phyloP scores from a whole-genome alignment of 257 asterid species.

The Solanum clarkiae region DNA sequence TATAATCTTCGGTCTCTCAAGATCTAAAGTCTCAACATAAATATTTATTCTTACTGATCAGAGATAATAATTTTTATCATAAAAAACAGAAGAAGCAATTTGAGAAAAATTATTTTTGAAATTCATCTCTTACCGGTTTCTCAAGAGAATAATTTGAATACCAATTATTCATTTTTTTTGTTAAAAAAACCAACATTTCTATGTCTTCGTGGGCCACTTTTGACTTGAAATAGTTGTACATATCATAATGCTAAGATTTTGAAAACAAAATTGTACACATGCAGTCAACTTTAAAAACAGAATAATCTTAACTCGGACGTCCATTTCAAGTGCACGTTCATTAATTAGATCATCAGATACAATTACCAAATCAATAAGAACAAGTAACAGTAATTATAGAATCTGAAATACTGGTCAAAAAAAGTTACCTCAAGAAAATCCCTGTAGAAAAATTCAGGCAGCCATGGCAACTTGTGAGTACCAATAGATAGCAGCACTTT shows the following conservation, averaged over 20 bases:
- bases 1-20: too few species aligned
- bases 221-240: neutral
- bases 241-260: neutral
- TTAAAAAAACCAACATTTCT: too few species aligned
- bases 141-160: too few species aligned
- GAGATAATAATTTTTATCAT: too few species aligned
- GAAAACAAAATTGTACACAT: neutral
- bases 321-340: neutral
- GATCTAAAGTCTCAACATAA: too few species aligned
- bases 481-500: neutral
- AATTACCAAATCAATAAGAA: neutral
- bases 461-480: constrained; percentile 1
- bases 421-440: constrained; percentile 3
- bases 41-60: too few species aligned
- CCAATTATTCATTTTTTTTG: too few species aligned
- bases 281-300: neutral
- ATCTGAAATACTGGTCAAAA: neutral
- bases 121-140: too few species aligned
- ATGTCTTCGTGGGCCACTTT: neutral
- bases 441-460: constrained; percentile 5
- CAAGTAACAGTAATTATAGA: neutral
- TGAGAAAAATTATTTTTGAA: too few species aligned
- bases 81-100: too few species aligned
- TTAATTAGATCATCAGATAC: neutral
- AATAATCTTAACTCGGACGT: too few species aligned